Base-by-base conservation (phyloP, 495 filamentous ascomycete genomes). In the Penicillium verhagenii region DNA sequence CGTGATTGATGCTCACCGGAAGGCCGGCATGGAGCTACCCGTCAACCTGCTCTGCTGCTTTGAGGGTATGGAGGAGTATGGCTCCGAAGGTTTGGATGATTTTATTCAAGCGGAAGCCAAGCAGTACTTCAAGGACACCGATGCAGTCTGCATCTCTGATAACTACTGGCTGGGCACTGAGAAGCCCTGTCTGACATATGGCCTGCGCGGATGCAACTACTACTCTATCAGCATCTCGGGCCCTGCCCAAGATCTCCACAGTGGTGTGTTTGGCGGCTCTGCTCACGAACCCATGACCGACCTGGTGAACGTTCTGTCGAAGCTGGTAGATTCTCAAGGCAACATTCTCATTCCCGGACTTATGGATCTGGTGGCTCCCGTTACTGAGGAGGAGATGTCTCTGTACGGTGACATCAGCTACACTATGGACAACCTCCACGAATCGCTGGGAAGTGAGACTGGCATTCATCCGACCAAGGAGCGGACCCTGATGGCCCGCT, bases 101-200 rank as follows among this genome's bases (percentile, higher is more conserved):
- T 88, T 97, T 57, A 96, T 99, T 71, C 78, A 87, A 56, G 85
- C 80, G 16, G 95, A 99, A 74, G 87, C 83, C 59, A 90, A 92
- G 76, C 84, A 86, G 50, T 97, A 83, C 79, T 99, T 99, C 76
- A 89, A 88, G 59, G 93, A 96, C 59, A 85, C 91, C 5, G 95
- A 99, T 56, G 95, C 92, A 5, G 92, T 96, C 18, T 97, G 95
- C 78, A 99, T 99, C 64, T 95, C 90, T 46, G 95, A 99, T 73
- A 99, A 99, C 79, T 99, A 99, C 85, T 99, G 95, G 95, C 86
- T 99, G 14, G 94, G 94, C 29, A 96, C 94, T 6, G 90, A 97
- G 81, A 96, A 96, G 74, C 95, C 95, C 2, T 99, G 95, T 62
- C 73, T 99, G 52, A 97, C 95, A 10, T 99, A 99, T 70, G 95